Evolutionary conservation across 2,329 filamentous ascomycete species (phyloP), one percentile per base, ranked within the genome.

Genomic region (Orbilia blumenaviensis): DNA sequence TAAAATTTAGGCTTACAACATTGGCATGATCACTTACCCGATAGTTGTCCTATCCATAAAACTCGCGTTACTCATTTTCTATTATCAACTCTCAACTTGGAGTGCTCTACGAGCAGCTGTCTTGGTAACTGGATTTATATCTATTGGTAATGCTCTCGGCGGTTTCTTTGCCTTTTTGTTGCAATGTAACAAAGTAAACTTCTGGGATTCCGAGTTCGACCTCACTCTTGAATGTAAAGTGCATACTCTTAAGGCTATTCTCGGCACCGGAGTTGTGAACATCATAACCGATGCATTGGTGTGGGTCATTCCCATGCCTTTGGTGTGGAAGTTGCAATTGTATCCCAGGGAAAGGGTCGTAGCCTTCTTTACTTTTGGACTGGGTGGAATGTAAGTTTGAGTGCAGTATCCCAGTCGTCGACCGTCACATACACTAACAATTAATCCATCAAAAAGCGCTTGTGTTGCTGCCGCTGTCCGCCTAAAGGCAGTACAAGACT

Each of bases 271-370:
- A 61, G 14, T 73, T 25, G 61, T 73, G 1, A 73, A 66, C 14
- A 61, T 73, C 3, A 66, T 73, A 16, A 73, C 68, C 3, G 68
- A 73, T 54, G 68, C 62, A 38, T 23, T 73, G 14, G 23, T 73
- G 9, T 73, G 68, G 68, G 68, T 60, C 18, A 66, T 73, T n/a
- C 68, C 68, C 9, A 73, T 73, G 68, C 68, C 68, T 4, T 36
- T 73, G 29, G 68, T 73, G 25, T 66, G 61, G 68, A 66, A 50
- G 36, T 52, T 73, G 18, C 62, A 73, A 14, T 21, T 73, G 21
- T 73, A 66, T 18, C 68, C 68, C 14, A 25, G 61, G 27, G 68
- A 73, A 21, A 66, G 68, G 41, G 50, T 72, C 0, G 60, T 72
- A 21, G 67, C 61, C 0, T 46, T 72, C 12, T 72, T 72, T 18